phyloP scores from a whole-genome alignment of 768 basidiomycete genomes.

The Kwoniella sp. region DNA sequence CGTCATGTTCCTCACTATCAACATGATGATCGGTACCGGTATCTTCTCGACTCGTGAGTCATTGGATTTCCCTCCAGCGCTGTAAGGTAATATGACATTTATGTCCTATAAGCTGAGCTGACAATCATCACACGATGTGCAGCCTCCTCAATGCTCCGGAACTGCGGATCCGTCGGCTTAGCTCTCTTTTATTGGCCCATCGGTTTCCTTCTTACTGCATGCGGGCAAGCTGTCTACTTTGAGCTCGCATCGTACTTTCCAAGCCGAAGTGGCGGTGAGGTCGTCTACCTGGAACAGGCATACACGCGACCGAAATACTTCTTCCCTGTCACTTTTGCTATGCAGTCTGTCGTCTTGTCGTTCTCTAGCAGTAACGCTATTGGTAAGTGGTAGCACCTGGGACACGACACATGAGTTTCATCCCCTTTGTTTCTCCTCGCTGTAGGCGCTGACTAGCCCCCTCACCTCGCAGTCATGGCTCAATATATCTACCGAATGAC shows the following conservation, averaged over 20 bases:
- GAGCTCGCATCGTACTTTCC: conserved; percentile 36
- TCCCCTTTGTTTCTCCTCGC: not conserved
- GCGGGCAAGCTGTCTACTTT: conserved; percentile 27
- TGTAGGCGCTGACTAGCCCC: conserved; percentile 3
- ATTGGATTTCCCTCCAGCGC: not conserved
- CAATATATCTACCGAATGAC: conserved; percentile 24
- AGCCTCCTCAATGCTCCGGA: conserved; percentile 14
- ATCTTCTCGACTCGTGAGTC: conserved; percentile 30
- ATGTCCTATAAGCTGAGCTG: too few species aligned
- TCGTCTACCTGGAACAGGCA: conserved; percentile 35
- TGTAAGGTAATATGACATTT: too few species aligned
- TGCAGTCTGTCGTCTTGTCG: conserved; percentile 25
- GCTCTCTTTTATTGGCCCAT: conserved; percentile 30
- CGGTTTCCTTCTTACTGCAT: conserved; percentile 22
- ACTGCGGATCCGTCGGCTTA: conserved; percentile 30
- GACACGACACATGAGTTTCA: too few species aligned
- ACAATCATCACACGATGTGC: too few species aligned
- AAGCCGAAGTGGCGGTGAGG: conserved; percentile 28
- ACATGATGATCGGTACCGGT: conserved; percentile 37
- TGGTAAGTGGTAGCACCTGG: conserved; percentile 18
- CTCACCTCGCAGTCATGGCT: conserved; percentile 15
- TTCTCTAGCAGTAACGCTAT: conserved; percentile 31
- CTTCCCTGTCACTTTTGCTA: conserved; percentile 34
- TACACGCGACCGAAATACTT: conserved; percentile 27
- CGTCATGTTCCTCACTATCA: conserved; percentile 23